phyloP scores from a whole-genome alignment of 2,329 filamentous ascomycete species.

The Phyllosticta citribraziliensis region DNA sequence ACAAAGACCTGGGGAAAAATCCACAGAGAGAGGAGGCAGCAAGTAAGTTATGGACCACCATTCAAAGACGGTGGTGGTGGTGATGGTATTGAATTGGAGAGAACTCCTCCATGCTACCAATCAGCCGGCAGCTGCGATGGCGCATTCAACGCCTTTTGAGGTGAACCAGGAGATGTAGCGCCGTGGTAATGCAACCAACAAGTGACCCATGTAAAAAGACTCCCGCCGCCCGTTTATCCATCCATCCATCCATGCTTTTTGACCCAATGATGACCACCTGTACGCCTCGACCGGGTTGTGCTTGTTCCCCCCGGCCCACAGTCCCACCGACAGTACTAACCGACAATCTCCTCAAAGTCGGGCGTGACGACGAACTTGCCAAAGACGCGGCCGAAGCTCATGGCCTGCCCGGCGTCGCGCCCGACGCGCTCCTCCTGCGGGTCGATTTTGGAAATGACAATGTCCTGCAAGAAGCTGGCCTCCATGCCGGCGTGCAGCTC shows the following conservation, averaged over 20 bases:
- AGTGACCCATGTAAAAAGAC: background rate
- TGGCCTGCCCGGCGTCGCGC: slow-evolving; percentile 35
- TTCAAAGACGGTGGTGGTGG: no score
- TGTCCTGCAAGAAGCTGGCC: slow-evolving; percentile 51
- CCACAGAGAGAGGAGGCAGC: no score
- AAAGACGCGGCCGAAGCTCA: slow-evolving; percentile 52
- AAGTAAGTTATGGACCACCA: no score
- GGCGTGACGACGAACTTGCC: slow-evolving; percentile 56
- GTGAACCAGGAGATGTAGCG: background rate
- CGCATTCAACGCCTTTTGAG: background rate
- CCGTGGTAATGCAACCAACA: background rate
- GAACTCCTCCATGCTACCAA: background rate
- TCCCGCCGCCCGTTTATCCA: background rate
- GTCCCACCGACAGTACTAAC: slow-evolving; percentile 9
- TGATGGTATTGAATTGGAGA: no score
- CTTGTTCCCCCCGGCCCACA: background rate
- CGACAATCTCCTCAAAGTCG: slow-evolving; percentile 47
- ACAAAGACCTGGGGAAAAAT: no score
- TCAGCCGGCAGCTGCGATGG: background rate
- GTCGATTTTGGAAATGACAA: slow-evolving; percentile 33
- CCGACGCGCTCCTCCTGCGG: slow-evolving; percentile 21
- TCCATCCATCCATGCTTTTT: background rate
- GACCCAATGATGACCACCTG: no score
- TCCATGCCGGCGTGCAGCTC: slow-evolving; percentile 47
- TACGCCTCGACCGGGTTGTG: background rate